Evolutionary conservation across 495 filamentous ascomycete species (phyloP), one percentile per base, ranked within the genome.

Genomic region (Penicillium bialowiezense): DNA sequence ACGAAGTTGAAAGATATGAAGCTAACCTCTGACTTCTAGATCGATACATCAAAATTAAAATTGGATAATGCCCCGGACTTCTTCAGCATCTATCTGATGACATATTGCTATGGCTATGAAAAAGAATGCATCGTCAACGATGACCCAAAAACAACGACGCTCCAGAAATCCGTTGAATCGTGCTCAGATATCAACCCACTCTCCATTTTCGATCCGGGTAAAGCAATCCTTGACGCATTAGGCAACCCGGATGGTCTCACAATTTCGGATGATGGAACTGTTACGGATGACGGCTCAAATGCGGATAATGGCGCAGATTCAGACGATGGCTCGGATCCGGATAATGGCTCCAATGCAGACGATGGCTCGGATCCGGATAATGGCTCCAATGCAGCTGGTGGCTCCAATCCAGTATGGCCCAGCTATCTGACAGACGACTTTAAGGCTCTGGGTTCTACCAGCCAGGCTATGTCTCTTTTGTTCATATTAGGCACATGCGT

Each of bases 61-160:
- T 8, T 17, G 14, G 12, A 4, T 3, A 32, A 40, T 5, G 31
- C 37, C 7, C 51, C 51, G 7, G 51, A 53, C 20, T 53, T 48
- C 28, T 48, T 53, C 38, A 37, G 32, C 14, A 36, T 53, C 1
- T 53, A 53, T 31, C 18, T 45, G 17, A 53, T 53, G 51, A 48
- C 51, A 2, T 53, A 48, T 40, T 53, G 51, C 44, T 29, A 18
- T 5, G 51, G 51, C 7, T 35, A 42, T 14, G 33, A 46, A 10
- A 40, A 48, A 24, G 38, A 38, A 18, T 42, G 43, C 31, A 33
- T 34, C 1, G 17, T 20, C 1, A 17, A 53, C 19, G 50, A 31
- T 19, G 41, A 21, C 2, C 34, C 44, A 37, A 43, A 34, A 26
- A 9, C 12, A 44, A 46, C 21, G 9, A 53, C 44, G 1, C 5